Base-by-base conservation (phyloP, 139 green algal species). In the Edaphochlamys debaryana region DNA sequence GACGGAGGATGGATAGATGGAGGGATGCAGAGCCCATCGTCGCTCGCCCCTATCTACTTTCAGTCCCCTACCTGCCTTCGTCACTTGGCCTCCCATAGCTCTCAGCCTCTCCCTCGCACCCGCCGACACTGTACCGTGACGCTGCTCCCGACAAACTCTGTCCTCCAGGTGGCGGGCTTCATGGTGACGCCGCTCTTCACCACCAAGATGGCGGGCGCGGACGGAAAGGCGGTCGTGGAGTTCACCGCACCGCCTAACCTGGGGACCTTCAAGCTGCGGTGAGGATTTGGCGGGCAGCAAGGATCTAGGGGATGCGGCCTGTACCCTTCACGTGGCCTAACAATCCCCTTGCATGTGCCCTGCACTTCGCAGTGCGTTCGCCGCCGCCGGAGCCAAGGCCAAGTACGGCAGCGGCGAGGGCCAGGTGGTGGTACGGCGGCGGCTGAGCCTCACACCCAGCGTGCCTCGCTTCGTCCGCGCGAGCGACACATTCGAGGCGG, bases 381-480 rank as follows among this genome's bases (percentile, higher is more conserved):
- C 54, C 20, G 78, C 34, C 27, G 29, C 40, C 0, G 72, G 23
- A 30, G 29, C 54, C 30, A 5, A 19, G 52, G 62, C 30, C 52
- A 34, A 11, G 11, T 93, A 94, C 74, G 92, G 87, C 29, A 54
- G 69, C 25, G 82, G 52, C 50, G 90, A 94, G 79, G 48, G 60
- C 4, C 30, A 69, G 40, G 7, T 94, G 17, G 66, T 91, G 3
- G 90, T 94, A 19, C 71, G 89, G 19, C 89, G 89, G 15, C 23
- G 66, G 0, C 68, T 95, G 48, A 91, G 87, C 17, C 85, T 95
- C 11, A 88, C 84, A 3, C 78, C 90, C 27, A 87, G 84, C 5
- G 63, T 91, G 54, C 92, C 92, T 0, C 86, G 90, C 68, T 86
- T 92, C 20, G 89, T 91, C 32, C 89, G 92, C 50, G 71, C 87